Evolutionary conservation across 495 filamentous ascomycete species (phyloP), one percentile per base, ranked within the genome.

Genomic region (Hypoxylon trugodes): DNA sequence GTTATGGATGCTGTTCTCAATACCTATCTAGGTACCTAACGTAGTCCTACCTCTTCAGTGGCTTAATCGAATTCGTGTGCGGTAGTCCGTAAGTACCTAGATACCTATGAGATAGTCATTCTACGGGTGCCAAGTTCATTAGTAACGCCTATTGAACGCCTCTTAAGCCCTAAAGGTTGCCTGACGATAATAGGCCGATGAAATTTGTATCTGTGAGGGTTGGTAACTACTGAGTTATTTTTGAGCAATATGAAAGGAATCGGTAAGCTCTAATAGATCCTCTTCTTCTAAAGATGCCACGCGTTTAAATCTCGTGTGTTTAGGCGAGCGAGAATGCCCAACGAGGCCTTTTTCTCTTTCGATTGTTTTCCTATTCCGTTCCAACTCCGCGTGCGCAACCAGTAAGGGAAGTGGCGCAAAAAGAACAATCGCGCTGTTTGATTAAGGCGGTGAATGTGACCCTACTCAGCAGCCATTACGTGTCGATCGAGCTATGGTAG

Each of bases 401-500:
- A 60, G 56, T 66, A 36, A 40, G 45, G 56, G 26, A 1, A 45
- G 12, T 15, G 28, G 45, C 57, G 45, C 45, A 61, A 61, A n/a
- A 32, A 35, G 13, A 43, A 47, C 48, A 59, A 52, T 30, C 43
- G 22, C 21, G 6, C 18, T 36, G 53, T 54, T 22, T 56, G 13
- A 46, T 56, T 33, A 33, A 66, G 50, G 62, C 57, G 57, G 51
- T 61, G 63, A 66, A 66, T 66, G 33, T 21, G 25, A 61, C 63
- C 63, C 54, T 55, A 25, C 41, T 21, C 46, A 18, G 13, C 55
- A 35, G 55, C 53, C 28, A 33, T 53, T 60, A 66, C 63, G 63
- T 66, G 63, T 61, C 63, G 51, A 56, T 56, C 50, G 16, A 57
- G 63, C 32, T 56, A 51, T 66, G 63, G 63, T 28, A 57, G 15